A percentile compares a stretch with the other conserved stretches of the same genome.
These are phyloP conservation scores for Gremmenia infestans DNA, from an alignment of 2,329 filamentous ascomycete genomes.

Conservation along the genomic window DNA sequence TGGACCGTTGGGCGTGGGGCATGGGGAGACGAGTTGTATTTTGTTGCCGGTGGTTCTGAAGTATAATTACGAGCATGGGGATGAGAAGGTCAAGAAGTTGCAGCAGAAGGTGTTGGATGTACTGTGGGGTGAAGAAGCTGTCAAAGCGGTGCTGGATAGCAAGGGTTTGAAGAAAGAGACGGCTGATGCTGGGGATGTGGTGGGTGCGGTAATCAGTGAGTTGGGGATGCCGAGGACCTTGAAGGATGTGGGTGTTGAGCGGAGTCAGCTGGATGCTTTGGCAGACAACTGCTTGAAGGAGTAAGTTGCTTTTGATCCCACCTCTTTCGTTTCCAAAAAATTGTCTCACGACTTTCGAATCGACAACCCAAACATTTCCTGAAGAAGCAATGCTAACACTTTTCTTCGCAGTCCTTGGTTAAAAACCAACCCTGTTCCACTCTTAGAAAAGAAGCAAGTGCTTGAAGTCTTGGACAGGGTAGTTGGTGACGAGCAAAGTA, in stretches of 20 bases:
- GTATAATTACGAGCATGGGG: conserved; percentile 39
- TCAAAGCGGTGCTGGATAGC: conserved; percentile 12
- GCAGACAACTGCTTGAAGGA: conserved; percentile 47
- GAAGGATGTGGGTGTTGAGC: conserved; percentile 44
- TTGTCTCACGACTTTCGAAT: too few relatives aligned
- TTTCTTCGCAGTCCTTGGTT: conserved; percentile 35
- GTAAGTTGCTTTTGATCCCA: too few relatives aligned
- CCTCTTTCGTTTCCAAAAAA: too few relatives aligned
- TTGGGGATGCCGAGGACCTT: conserved; percentile 51
- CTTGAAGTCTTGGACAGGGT: conserved; percentile 43
- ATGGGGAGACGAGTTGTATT: conserved; percentile 56
- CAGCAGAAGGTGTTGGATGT: conserved; percentile 21
- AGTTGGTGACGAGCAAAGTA: conserved; percentile 9
- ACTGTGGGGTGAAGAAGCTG: conserved; percentile 19
- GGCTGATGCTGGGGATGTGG: conserved; percentile 44
- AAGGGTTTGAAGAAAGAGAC: conserved; percentile 15
- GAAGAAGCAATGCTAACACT: too few relatives aligned
- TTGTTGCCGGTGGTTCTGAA: conserved; percentile 51
- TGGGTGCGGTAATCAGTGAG: conserved; percentile 46
- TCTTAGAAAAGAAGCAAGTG: conserved; percentile 44
- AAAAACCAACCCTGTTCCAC: conserved; percentile 44
- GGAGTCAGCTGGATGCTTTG: conserved; percentile 42
- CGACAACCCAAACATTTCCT: too few relatives aligned
- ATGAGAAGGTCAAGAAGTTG: conserved; percentile 11
- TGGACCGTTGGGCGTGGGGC: conserved; percentile 44